phyloP scores from a whole-genome alignment of 1,284 basidiomycete genomes.

The Cutaneotrichosporon sp. region DNA sequence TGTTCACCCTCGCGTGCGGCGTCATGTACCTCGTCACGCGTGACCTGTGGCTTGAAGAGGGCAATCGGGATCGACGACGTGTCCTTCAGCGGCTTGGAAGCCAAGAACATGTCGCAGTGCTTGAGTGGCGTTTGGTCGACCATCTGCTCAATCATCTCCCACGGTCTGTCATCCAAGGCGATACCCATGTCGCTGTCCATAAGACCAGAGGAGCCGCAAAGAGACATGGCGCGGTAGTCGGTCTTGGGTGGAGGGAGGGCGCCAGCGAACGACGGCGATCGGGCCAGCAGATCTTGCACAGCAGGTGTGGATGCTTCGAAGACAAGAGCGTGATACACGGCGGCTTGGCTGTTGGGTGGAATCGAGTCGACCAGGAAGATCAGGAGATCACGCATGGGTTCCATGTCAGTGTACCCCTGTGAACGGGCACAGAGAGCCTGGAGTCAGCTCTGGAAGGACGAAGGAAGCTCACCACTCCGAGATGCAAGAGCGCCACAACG shows the following conservation, averaged over 20 bases:
- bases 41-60: constrained; percentile 42
- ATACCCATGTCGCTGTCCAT: constrained; percentile 23
- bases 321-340: constrained; percentile 31
- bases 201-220: constrained; percentile 24
- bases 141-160: constrained; percentile 50
- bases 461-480: constrained; percentile 32
- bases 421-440: constrained; percentile 24
- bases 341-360: constrained; percentile 13
- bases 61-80: constrained; percentile 41
- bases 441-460: neutral
- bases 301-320: constrained; percentile 31
- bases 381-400: constrained; percentile 36
- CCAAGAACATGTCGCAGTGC: constrained; percentile 40
- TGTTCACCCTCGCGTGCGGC: constrained; percentile 1
- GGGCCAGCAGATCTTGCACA: constrained; percentile 27
- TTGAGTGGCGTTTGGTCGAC: constrained; percentile 19
- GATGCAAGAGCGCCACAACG: constrained; percentile 34
- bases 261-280: constrained; percentile 24
- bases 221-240: constrained; percentile 32
- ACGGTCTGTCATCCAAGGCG: constrained; percentile 46
- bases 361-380: constrained; percentile 25
- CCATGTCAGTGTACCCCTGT: constrained; percentile 18
- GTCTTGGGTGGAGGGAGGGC: constrained; percentile 36
- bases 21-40: constrained; percentile 38
- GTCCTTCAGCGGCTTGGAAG: constrained; percentile 34